Base-by-base conservation (phyloP, 371 early-diverging fungal genomes). In the Syncephalastrum monosporum region DNA sequence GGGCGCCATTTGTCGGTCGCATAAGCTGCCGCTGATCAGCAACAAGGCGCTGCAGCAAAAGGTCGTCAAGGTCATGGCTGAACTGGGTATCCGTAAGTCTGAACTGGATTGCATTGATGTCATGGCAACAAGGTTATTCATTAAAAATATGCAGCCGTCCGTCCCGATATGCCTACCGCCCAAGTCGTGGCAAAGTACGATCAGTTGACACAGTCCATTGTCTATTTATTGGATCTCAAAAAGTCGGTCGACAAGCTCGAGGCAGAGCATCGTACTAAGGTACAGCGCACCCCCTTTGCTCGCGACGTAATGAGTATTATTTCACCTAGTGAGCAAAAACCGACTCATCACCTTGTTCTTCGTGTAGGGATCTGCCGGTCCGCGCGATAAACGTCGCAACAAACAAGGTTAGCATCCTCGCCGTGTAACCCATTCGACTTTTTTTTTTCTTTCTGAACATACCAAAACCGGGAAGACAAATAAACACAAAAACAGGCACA, bases 161-260 rank as follows among this genome's bases (percentile, higher is more conserved):
- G 87, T 38, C 95, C 95, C 8, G 68, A 81, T 41, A 91, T 95
- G 91, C 88, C 91, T 14, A 93, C 94, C 2, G 82, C 80, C 4
- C 67, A 75, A 3, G 84, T 93, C 14, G 88, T 88, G 64, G 79
- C 81, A 52, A 83, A 80, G 54, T 92, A 86, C 69, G 92, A 93
- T 54, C 82, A 81, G 23, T 67, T 94, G 47, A 85, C 84, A 57
- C 69, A 75, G 54, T 86, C 85, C 8, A 82, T 94, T 53, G 63
- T 90, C 44, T 79, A 72, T 16, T 68, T 94, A 65, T 67, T 93
- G 56, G 96, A 95, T 55, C 67, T 91, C 48, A 92, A 92, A 68
- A 90, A 90, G 64, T 72, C 79, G 15, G 84, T 82, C 1, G 95
- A 95, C 66, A 88, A 88, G 68, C 68, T 83, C 23, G 93, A 95